Evolutionary conservation across 2,329 filamentous ascomycete genomes (phyloP).

Genomic region (Talaromyces sp.): DNA sequence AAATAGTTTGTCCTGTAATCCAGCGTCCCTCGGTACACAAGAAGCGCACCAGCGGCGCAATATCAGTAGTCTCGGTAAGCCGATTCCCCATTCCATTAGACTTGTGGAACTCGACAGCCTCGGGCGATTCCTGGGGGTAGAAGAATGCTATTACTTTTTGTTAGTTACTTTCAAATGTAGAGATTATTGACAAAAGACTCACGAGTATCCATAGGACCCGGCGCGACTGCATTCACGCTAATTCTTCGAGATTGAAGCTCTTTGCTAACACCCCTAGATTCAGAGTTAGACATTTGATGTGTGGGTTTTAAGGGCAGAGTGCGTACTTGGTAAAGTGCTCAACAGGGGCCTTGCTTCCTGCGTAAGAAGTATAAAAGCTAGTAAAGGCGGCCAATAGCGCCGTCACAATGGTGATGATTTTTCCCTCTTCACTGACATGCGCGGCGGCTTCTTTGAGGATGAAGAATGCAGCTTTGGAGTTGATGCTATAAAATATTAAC

Average conservation of each 20-base stretch:
- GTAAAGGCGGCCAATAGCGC: conserved; percentile 45
- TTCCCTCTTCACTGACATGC: conserved; percentile 42
- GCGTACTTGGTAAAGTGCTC: conserved; percentile 53
- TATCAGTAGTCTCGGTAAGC: conserved; percentile 41
- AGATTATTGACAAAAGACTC: conserved; percentile 15
- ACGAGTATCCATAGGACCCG: conserved; percentile 53
- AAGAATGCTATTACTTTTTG: conserved; percentile 36
- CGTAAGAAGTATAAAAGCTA: conserved; percentile 43
- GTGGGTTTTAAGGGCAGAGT: conserved; percentile 17
- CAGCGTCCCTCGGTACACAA: conserved; percentile 42
- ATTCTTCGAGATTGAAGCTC: conserved; percentile 51
- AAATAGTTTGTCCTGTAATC: conserved; percentile 47
- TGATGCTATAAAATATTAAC: conserved; percentile 28
- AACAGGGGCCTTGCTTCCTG: conserved; percentile 54
- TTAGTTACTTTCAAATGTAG: not conserved
- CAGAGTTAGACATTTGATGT: not conserved
- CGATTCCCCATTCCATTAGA: conserved; percentile 40
- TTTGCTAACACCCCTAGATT: conserved; percentile 45
- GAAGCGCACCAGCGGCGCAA: conserved; percentile 44
- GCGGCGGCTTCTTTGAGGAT: conserved; percentile 42
- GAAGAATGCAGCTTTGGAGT: conserved; percentile 46
- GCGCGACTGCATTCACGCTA: conserved; percentile 49
- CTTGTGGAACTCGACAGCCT: conserved; percentile 44
- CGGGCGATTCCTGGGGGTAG: conserved; percentile 40
- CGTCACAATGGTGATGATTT: conserved; percentile 46